phyloP scores from a whole-genome alignment of 352 stramenopile genomes.

The Aphanomyces astaci region DNA sequence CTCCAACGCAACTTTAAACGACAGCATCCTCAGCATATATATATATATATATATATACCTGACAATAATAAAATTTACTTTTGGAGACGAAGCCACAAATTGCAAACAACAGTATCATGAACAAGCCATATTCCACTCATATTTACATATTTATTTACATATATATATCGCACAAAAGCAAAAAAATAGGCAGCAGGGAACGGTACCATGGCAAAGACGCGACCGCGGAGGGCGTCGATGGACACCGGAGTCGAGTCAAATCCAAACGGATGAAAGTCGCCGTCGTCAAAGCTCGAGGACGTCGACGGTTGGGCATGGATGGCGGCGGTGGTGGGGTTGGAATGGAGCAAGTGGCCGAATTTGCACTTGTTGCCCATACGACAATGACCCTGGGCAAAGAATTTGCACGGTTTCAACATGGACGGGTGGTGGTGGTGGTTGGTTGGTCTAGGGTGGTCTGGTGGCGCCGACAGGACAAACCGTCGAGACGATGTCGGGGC shows the following conservation, averaged over 20 bases:
- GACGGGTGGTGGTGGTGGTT: neutral
- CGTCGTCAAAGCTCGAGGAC: conserved; percentile 24
- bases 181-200: neutral
- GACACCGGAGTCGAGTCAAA: conserved; percentile 27
- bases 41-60: too few relatives aligned
- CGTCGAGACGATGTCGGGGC: neutral
- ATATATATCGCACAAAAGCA: too few relatives aligned
- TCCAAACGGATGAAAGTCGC: conserved; percentile 3
- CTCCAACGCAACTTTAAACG: too few relatives aligned
- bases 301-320: conserved; percentile 25
- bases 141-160: too few relatives aligned
- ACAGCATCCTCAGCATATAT: too few relatives aligned
- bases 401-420: conserved; percentile 66
- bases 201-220: conserved; percentile 61
- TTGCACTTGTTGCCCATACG: conserved; percentile 83
- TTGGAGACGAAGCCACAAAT: too few relatives aligned
- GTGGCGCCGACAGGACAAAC: neutral
- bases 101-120: too few relatives aligned
- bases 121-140: too few relatives aligned
- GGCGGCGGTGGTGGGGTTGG: neutral
- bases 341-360: conserved; percentile 42
- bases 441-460: neutral
- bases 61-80: too few relatives aligned
- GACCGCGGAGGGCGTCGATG: conserved; percentile 65
- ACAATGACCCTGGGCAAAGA: conserved; percentile 76